Conservation (phyloP, 768 basidiomycete species). For the Gautieria morchelliformis region DNA sequence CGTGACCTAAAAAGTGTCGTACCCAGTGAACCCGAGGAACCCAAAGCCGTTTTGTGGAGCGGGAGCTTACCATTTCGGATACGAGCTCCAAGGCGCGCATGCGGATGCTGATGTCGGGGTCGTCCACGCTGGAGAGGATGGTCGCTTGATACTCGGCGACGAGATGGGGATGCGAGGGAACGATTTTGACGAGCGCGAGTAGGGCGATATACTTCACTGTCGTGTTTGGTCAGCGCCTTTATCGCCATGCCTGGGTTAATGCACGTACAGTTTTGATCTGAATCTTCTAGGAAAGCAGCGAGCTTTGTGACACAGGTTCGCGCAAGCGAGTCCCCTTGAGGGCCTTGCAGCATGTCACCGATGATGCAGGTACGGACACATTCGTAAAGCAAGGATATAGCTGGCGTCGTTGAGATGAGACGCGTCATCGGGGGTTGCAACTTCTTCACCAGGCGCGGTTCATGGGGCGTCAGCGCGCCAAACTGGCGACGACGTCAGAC, state of each 20-base stretch:
- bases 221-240: neutral
- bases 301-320: constrained; percentile 88
- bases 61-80: constrained; percentile 70
- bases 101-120: constrained; percentile 90
- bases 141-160: constrained; percentile 88
- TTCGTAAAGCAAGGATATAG: constrained; percentile 93
- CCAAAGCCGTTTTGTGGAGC: neutral
- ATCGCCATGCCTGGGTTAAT: neutral
- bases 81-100: constrained; percentile 93
- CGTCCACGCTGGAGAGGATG: constrained; percentile 81
- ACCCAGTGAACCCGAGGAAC: constrained; percentile 1
- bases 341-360: constrained; percentile 85
- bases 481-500: constrained; percentile 45
- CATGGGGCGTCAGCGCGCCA: constrained; percentile 82
- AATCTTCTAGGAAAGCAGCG: constrained; percentile 81
- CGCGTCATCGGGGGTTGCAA: constrained; percentile 90
- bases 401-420: constrained; percentile 89
- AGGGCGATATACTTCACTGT: constrained; percentile 98
- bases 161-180: constrained; percentile 82
- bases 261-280: constrained; percentile 86
- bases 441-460: constrained; percentile 91
- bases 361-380: constrained; percentile 98
- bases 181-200: constrained; percentile 91
- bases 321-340: constrained; percentile 71
- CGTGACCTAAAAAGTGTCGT: constrained; percentile 71